Evolutionary conservation across 257 asterid species (phyloP).

Genomic region (Capsicum rhomboideum): DNA sequence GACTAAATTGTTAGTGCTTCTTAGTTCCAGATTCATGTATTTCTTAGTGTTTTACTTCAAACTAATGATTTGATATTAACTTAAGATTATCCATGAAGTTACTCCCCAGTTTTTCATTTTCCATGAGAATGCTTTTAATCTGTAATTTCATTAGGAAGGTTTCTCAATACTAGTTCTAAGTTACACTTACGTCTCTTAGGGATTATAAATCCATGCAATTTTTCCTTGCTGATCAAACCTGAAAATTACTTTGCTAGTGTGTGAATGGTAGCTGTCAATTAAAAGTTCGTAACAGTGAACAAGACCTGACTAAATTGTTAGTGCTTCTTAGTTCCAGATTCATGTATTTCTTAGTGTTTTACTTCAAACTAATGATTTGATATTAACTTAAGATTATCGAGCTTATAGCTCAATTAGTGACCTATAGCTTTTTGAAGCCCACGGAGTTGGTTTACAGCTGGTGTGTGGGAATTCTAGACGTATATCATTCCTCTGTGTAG

Average conservation of each 20-base stretch:
- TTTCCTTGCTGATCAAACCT: neutral
- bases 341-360: neutral
- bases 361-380: neutral
- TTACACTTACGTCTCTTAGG: neutral
- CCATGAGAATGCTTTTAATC: neutral
- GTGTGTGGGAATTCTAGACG: neutral
- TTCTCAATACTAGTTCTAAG: neutral
- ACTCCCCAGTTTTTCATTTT: neutral
- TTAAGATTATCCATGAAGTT: neutral
- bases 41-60: neutral
- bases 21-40: neutral
- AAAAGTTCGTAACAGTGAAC: neutral
- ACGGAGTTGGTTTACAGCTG: neutral
- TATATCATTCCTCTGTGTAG: neutral
- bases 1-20: neutral
- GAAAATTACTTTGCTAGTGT: neutral
- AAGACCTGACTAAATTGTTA: neutral
- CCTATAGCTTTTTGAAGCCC: neutral
- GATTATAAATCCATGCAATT: neutral
- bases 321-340: neutral
- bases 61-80: neutral
- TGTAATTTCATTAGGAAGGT: neutral
- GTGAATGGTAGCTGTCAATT: neutral
- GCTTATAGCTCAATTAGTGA: neutral
- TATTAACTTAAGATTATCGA: neutral